A percentile compares a stretch with the other conserved stretches of the same genome.
phyloP scores from a whole-genome alignment of 2,329 filamentous ascomycete species.

The Calonectria henricotiae region DNA sequence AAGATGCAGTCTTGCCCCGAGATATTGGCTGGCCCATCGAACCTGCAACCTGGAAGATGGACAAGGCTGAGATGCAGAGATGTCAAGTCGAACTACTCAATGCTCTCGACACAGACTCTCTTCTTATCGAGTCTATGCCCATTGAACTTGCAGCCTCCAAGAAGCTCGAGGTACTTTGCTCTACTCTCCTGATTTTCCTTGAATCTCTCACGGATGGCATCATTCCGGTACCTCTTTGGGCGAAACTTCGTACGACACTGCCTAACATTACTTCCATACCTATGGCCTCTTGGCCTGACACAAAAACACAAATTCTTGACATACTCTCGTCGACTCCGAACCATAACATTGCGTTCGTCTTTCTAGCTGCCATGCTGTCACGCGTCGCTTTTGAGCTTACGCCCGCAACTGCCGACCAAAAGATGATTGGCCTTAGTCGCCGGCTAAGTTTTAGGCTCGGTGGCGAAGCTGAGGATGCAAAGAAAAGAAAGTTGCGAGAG shows the following conservation, averaged over 20 bases:
- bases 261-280: slow-evolving; percentile 58
- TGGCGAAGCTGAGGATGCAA: slow-evolving; percentile 52
- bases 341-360: slow-evolving; percentile 92
- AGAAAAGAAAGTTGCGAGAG: slow-evolving; percentile 73
- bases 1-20: slow-evolving; percentile 67
- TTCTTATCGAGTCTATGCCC: slow-evolving; percentile 75
- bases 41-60: slow-evolving; percentile 57
- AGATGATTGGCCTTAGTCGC: slow-evolving; percentile 58
- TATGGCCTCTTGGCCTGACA: slow-evolving; percentile 57
- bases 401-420: slow-evolving; percentile 57
- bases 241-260: slow-evolving; percentile 74
- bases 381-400: slow-evolving; percentile 68
- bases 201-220: slow-evolving; percentile 84
- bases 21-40: slow-evolving; percentile 76
- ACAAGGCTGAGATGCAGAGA: slow-evolving; percentile 46
- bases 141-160: slow-evolving; percentile 76
- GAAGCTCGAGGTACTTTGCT: slow-evolving; percentile 82
- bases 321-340: slow-evolving; percentile 80
- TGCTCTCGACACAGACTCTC: slow-evolving; percentile 80
- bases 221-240: slow-evolving; percentile 80
- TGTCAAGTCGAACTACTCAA: slow-evolving; percentile 67
- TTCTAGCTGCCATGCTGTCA: slow-evolving; percentile 84
- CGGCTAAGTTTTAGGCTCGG: slow-evolving; percentile 66
- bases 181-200: slow-evolving; percentile 83
- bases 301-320: slow-evolving; percentile 77